phyloP scores from a whole-genome alignment of 805 yeast genomes.

The Debaryomyces tyrocola region DNA sequence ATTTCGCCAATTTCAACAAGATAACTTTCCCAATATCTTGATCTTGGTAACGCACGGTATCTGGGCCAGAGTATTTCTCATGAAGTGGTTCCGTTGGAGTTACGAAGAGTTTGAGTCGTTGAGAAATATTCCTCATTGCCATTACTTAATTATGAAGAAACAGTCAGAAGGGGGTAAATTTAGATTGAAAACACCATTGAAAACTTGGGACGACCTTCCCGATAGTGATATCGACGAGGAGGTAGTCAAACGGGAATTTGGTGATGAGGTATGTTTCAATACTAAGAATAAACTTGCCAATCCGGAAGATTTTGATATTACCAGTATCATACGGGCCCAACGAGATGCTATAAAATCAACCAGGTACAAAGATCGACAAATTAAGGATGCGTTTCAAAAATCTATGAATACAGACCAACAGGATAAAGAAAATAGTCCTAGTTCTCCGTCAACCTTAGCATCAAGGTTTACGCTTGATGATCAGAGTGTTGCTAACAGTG shows the following conservation, averaged over 20 bases:
- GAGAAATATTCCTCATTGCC: slow-evolving; percentile 82
- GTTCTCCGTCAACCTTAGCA: neutral
- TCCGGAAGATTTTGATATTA: slow-evolving; percentile 39
- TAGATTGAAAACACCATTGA: slow-evolving; percentile 57
- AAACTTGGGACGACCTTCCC: slow-evolving; percentile 69
- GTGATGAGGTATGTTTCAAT: slow-evolving; percentile 38
- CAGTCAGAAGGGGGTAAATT: slow-evolving; percentile 51
- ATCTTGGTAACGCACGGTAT: slow-evolving; percentile 92
- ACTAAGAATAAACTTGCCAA: slow-evolving; percentile 30
- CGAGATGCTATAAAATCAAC: slow-evolving; percentile 35
- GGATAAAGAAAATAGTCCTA: too few relatives aligned
- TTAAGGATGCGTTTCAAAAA: slow-evolving; percentile 39
- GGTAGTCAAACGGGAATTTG: slow-evolving; percentile 36
- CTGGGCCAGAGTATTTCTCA: slow-evolving; percentile 88
- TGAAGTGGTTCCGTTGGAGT: slow-evolving; percentile 95
- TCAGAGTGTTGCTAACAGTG: slow-evolving; percentile 26
- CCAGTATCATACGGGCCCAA: slow-evolving; percentile 38
- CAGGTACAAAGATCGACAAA: slow-evolving; percentile 41
- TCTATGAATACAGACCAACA: neutral
- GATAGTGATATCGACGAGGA: slow-evolving; percentile 40
- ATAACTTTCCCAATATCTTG: slow-evolving; percentile 73
- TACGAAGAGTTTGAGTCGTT: slow-evolving; percentile 85
- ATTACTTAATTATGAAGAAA: slow-evolving; percentile 75
- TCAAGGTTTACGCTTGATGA: slow-evolving; percentile 21
- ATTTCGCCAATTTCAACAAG: slow-evolving; percentile 72